Evolutionary conservation across 163 green algal genomes (phyloP).

Genomic region (Prototheca wickerhamii): DNA sequence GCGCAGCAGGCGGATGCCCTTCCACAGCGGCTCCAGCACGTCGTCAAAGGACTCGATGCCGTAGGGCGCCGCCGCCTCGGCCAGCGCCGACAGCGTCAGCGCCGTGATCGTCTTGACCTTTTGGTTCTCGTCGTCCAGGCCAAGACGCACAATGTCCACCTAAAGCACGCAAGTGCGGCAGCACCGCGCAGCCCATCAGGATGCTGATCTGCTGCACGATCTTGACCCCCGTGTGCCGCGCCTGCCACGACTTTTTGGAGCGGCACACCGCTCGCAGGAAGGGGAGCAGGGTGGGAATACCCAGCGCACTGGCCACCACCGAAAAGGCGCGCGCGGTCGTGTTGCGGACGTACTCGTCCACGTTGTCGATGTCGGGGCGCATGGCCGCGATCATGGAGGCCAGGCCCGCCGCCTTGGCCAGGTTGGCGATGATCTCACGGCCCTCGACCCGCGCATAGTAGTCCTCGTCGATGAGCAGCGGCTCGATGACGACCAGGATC

Average conservation of each 20-base stretch:
- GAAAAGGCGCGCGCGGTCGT: slow-evolving; percentile 87
- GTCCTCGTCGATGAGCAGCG: slow-evolving; percentile 99
- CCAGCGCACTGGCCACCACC: slow-evolving; percentile 85
- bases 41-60: slow-evolving; percentile 98
- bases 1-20: slow-evolving; percentile 84
- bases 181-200: slow-evolving; percentile 93
- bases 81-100: slow-evolving; percentile 87
- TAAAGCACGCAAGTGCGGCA: slow-evolving; percentile 91
- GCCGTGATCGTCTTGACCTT: slow-evolving; percentile 98
- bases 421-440: slow-evolving; percentile 97
- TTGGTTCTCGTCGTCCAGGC: slow-evolving; percentile 88
- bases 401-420: slow-evolving; percentile 90
- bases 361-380: slow-evolving; percentile 98
- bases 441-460: slow-evolving; percentile 95
- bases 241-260: slow-evolving; percentile 98
- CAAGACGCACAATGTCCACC: slow-evolving; percentile 98
- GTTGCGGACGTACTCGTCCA: slow-evolving; percentile 98
- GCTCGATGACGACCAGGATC: slow-evolving; percentile 99
- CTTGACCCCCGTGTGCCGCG: slow-evolving; percentile 97
- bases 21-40: slow-evolving; percentile 97
- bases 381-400: slow-evolving; percentile 98
- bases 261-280: slow-evolving; percentile 98
- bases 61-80: slow-evolving; percentile 92
- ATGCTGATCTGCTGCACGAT: slow-evolving; percentile 98
- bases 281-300: slow-evolving; percentile 93